Evolutionary conservation across 2,329 filamentous ascomycete species (phyloP).

Genomic region (Epichloe hybrida): DNA sequence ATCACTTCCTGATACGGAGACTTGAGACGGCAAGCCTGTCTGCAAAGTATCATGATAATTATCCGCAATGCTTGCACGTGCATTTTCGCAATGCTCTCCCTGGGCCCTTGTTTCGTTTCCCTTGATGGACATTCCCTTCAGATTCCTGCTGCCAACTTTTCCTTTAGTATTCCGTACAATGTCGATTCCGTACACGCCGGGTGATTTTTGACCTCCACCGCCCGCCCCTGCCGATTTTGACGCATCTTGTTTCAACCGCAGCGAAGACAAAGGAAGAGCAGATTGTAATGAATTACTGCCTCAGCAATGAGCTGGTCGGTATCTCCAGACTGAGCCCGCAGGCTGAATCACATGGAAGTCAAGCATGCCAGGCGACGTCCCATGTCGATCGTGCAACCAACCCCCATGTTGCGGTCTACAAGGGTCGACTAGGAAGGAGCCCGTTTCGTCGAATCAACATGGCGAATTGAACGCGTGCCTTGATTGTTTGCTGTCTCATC

Average conservation of each 20-base stretch:
- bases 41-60: background rate
- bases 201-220: background rate
- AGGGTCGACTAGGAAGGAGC: no score
- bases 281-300: no score
- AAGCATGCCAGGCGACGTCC: no score
- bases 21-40: background rate
- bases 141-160: no score
- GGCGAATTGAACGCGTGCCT: no score
- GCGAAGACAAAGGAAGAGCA: no score
- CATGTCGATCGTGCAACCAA: background rate
- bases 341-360: no score
- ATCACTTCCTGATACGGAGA: slow-evolving; percentile 1
- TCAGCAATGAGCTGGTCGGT: no score
- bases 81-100: no score
- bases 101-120: no score
- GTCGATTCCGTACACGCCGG: background rate
- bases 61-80: background rate
- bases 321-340: background rate
- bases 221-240: background rate
- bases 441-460: no score
- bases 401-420: background rate
- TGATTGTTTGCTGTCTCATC: background rate
- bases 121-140: fast-evolving
- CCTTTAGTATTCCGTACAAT: no score
- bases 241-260: background rate